Percentiles rank a stretch among this genome's conserved stretches.
These are phyloP conservation scores for Eimeria sp. DNA, from an alignment of 169 alveolate genomes.

Conservation along the genomic window DNA sequence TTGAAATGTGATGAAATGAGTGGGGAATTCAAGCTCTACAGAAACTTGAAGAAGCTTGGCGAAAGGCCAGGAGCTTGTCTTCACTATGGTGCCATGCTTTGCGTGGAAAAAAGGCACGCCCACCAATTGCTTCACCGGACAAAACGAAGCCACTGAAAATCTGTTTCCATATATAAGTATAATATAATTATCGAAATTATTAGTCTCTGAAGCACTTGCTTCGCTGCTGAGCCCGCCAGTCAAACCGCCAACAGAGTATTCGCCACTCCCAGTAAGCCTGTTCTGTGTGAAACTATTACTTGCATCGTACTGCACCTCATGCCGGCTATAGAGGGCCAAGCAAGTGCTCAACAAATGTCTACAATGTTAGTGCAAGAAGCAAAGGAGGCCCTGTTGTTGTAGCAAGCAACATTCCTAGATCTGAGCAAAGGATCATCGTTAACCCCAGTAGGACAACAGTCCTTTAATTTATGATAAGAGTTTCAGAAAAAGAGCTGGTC, in stretches of 20 bases:
- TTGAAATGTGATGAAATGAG: not conserved
- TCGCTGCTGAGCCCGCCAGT: too few species aligned
- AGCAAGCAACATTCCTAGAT: too few species aligned
- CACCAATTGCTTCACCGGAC: not conserved
- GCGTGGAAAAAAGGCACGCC: not conserved
- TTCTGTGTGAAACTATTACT: too few species aligned
- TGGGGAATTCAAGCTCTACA: too few species aligned
- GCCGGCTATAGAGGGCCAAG: not conserved
- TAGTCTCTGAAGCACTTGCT: not conserved
- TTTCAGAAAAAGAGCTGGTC: too few species aligned
- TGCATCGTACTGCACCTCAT: too few species aligned
- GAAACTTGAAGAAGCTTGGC: not conserved
- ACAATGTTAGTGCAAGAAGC: not conserved
- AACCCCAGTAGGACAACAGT: too few species aligned
- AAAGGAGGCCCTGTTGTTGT: not conserved
- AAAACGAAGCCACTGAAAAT: not conserved
- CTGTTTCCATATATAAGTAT: not conserved
- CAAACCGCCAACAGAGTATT: too few species aligned
- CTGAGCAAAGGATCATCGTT: too few species aligned
- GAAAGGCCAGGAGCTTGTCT: not conserved
- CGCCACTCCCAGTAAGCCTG: too few species aligned
- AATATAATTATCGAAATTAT: not conserved
- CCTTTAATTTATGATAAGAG: too few species aligned
- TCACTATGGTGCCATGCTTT: not conserved
- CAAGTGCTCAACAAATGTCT: not conserved